phyloP scores from a whole-genome alignment of 2,329 filamentous ascomycete species.

The Aureobasidium zeae region DNA sequence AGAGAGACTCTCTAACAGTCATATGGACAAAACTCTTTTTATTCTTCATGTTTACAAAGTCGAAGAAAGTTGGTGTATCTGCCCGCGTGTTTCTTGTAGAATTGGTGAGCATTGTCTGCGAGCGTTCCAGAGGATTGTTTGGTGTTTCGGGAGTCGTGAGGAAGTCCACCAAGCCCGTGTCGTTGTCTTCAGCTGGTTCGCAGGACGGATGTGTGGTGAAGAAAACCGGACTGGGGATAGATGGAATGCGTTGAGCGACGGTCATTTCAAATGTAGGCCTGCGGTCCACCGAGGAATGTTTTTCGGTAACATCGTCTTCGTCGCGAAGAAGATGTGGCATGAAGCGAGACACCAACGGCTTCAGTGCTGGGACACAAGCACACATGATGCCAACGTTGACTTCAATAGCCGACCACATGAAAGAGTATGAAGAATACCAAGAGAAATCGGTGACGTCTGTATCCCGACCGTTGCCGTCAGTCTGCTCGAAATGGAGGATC shows the following conservation, averaged over 20 bases:
- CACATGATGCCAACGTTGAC: slow-evolving; percentile 86
- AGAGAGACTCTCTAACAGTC: slow-evolving; percentile 55
- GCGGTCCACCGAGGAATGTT: slow-evolving; percentile 19
- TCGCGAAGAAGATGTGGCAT: slow-evolving; percentile 49
- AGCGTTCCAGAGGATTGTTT: slow-evolving; percentile 24
- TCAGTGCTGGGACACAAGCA: slow-evolving; percentile 84
- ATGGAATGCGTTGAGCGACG: slow-evolving; percentile 22
- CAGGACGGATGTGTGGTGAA: slow-evolving; percentile 6
- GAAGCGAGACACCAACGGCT: slow-evolving; percentile 65
- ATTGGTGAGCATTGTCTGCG: slow-evolving; percentile 29
- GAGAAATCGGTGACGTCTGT: slow-evolving; percentile 43
- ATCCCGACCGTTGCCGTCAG: slow-evolving; percentile 23
- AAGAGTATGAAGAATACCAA: slow-evolving; percentile 69
- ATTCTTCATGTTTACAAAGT: slow-evolving; percentile 62
- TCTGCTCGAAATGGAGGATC: slow-evolving; percentile 26
- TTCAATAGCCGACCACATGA: slow-evolving; percentile 92
- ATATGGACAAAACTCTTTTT: slow-evolving; percentile 63
- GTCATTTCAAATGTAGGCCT: slow-evolving; percentile 19
- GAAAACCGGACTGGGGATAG: slow-evolving; percentile 16
- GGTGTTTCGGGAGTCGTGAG: slow-evolving; percentile 40
- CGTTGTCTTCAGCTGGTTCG: slow-evolving; percentile 6
- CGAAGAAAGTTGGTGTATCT: slow-evolving; percentile 52
- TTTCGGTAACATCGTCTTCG: slow-evolving; percentile 28
- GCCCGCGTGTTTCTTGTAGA: slow-evolving; percentile 30
- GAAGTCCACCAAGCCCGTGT: slow-evolving; percentile 45